These are phyloP conservation scores for Escovopsis sp. DNA, from an alignment of 2,329 filamentous ascomycete genomes.

Conservation along the genomic window DNA sequence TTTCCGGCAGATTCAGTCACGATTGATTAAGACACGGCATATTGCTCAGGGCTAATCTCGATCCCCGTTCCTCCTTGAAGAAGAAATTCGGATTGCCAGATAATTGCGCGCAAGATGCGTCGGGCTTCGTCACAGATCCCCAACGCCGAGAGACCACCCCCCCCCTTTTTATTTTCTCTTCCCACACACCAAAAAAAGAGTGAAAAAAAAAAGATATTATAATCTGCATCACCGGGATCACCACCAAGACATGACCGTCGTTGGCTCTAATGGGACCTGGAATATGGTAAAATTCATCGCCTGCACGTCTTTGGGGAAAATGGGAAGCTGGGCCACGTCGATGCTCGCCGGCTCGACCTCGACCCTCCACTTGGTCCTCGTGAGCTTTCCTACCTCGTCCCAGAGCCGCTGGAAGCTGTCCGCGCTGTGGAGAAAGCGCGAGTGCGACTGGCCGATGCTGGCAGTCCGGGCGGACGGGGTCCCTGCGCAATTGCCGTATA, in stretches of 20 bases:
- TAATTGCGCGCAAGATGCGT: no score
- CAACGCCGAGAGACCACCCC: no score
- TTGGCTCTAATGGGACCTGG: slow-evolving; percentile 16
- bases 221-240: neutral
- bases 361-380: slow-evolving; percentile 34
- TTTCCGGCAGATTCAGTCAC: no score
- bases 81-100: no score
- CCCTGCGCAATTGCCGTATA: slow-evolving; percentile 38
- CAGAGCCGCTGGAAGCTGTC: slow-evolving; percentile 37
- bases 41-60: no score
- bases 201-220: no score
- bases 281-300: slow-evolving; percentile 21
- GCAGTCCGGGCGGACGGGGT: slow-evolving; percentile 14
- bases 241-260: neutral
- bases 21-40: no score
- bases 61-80: no score
- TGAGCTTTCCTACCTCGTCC: slow-evolving; percentile 35
- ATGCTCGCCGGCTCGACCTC: slow-evolving; percentile 21
- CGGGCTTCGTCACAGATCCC: no score
- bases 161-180: no score
- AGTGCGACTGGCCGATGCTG: slow-evolving; percentile 9
- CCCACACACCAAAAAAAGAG: no score
- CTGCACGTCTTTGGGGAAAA: slow-evolving; percentile 13
- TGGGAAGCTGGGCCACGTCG: slow-evolving; percentile 11
- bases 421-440: slow-evolving; percentile 32